Evolutionary conservation across 164 flowering plant species (phyloP).

Genomic region (Malania oleifera): DNA sequence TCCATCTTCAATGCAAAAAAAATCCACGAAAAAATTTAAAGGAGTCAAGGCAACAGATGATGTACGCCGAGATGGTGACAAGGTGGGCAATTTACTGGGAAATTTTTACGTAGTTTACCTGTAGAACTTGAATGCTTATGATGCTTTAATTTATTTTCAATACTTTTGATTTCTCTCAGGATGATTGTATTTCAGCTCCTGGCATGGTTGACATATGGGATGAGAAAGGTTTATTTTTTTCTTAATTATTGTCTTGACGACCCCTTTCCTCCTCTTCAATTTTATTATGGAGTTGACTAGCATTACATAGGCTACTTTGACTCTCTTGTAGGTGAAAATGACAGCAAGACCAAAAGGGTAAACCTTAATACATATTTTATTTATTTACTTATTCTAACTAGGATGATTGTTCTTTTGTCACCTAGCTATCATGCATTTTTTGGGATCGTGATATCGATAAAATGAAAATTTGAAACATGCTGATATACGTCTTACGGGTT

Average conservation of each 20-base stretch:
- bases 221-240: slow-evolving; percentile 35
- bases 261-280: background rate
- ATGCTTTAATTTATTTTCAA: background rate
- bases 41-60: slow-evolving; percentile 19
- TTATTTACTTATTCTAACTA: too few species aligned
- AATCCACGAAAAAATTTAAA: slow-evolving; percentile 42
- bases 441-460: too few species aligned
- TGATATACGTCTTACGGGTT: background rate
- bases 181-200: slow-evolving; percentile 22
- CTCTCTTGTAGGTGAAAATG: slow-evolving; percentile 37
- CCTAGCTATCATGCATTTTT: too few species aligned
- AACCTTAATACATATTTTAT: too few species aligned
- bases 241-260: background rate
- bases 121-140: background rate
- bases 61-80: slow-evolving; percentile 23
- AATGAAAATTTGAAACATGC: too few species aligned
- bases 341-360: slow-evolving; percentile 47
- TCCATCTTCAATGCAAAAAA: slow-evolving; percentile 59
- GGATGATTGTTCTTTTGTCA: too few species aligned
- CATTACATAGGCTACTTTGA: background rate
- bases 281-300: background rate
- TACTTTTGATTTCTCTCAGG: slow-evolving; percentile 27
- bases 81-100: slow-evolving; percentile 29
- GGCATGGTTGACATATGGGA: slow-evolving; percentile 62
- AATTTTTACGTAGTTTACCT: background rate